Evolutionary conservation across 2,329 filamentous ascomycete species (phyloP).

Genomic region (Talaromyces sp.): DNA sequence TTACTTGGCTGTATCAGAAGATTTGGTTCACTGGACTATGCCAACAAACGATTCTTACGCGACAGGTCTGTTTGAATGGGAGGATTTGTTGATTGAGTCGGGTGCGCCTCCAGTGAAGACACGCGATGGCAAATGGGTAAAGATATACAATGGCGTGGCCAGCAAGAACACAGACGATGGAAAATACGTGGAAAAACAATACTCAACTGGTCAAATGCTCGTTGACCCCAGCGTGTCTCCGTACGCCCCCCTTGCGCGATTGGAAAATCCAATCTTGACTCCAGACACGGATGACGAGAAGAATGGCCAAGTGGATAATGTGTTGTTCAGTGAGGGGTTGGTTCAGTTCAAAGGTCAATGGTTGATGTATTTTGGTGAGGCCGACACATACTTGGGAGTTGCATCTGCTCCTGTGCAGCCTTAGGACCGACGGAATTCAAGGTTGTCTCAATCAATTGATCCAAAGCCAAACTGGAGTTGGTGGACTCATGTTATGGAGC

Average conservation of each 20-base stretch:
- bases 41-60: slow-evolving; percentile 20
- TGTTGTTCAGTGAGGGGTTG: slow-evolving; percentile 28
- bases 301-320: slow-evolving; percentile 26
- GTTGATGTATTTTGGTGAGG: slow-evolving; percentile 28
- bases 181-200: slow-evolving; percentile 23
- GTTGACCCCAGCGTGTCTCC: slow-evolving; percentile 22
- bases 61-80: slow-evolving; percentile 23
- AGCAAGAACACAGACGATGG: slow-evolving; percentile 18
- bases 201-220: slow-evolving; percentile 30
- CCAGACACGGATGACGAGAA: slow-evolving; percentile 22
- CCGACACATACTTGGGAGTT: slow-evolving; percentile 12
- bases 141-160: slow-evolving; percentile 22
- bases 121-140: slow-evolving; percentile 27
- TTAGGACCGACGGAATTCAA: background rate
- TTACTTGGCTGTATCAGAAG: slow-evolving; percentile 25
- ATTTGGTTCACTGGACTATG: slow-evolving; percentile 26
- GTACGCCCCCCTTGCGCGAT: slow-evolving; percentile 21
- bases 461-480: background rate
- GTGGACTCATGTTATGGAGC: background rate
- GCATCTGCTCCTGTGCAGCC: slow-evolving; percentile 1
- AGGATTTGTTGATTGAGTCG: slow-evolving; percentile 28
- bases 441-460: background rate
- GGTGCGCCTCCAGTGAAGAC: slow-evolving; percentile 29
- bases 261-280: slow-evolving; percentile 25
- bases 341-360: slow-evolving; percentile 28